Base-by-base conservation (phyloP, 306 rosid species). In the Psophocarpus tetragonolobus region DNA sequence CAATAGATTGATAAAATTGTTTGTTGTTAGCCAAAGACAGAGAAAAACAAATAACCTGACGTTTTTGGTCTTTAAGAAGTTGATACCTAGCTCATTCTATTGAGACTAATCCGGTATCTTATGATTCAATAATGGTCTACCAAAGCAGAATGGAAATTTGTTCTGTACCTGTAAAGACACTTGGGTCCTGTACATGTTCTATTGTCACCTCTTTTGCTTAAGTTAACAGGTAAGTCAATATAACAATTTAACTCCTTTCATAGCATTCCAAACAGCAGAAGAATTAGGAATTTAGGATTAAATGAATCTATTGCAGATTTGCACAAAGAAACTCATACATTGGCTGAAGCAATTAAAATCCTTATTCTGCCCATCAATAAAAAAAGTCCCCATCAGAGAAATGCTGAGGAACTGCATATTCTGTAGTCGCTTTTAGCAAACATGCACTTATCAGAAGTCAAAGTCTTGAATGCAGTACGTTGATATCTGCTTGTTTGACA, bases 11-110 rank as follows among this genome's bases (percentile, higher is more conserved):
- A 1, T 36, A 17, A 3, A 2, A 29, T n/a, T n/a, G n/a, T n/a
- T n/a, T n/a, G n/a, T n/a, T n/a, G n/a, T n/a, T 38, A 32, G 32
- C 32, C 11, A 39, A 21, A 13, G n/a, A 13, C 47, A 54, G 7
- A 8, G 15, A 42, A 70, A 57, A 74, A 27, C 70, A 20, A 66
- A 54, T 23, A 77, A 83, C 94, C 94, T 91, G 97, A 17, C 71
- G 84, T 1, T 32, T 75, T 48, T 78, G 82, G 84, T 84, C 58
- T 75, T 85, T 88, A 4, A 93, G 76, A 51, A 92, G 87, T 80
- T 92, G 93, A 83, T 76, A 90, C 73, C 88, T 73, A 17, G 97
- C 92, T 92, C 97, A 92, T 67, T 90, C 96, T 32, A 93, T 77
- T 15, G 89, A 81, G 9, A 88, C 90, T 45, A 88, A 48, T 29